Evolutionary conservation across 2,329 filamentous ascomycete species (phyloP).

Genomic region (Paraphaeosphaeria sporulosa): DNA sequence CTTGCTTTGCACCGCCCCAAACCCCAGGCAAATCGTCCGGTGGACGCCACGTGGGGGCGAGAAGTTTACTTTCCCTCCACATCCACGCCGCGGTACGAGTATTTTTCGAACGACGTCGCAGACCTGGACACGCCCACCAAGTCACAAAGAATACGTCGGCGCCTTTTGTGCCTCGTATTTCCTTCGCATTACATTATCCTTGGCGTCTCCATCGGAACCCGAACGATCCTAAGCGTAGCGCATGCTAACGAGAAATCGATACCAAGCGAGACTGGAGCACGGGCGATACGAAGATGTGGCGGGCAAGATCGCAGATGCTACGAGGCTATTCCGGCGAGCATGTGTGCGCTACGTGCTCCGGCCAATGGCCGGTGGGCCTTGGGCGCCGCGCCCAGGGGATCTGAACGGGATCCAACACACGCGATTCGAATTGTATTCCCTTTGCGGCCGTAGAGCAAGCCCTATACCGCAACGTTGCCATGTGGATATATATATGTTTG

Average conservation of each 20-base stretch:
- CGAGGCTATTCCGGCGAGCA: neutral
- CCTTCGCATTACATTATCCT: neutral
- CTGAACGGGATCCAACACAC: neutral
- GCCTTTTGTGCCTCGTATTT: neutral
- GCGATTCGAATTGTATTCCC: neutral
- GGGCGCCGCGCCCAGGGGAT: too few species aligned
- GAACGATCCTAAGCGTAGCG: neutral
- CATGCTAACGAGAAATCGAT: neutral
- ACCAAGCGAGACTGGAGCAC: neutral
- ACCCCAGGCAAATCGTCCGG: too few species aligned
- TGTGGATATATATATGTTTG: neutral
- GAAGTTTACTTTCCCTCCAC: too few species aligned
- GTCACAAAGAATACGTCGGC: too few species aligned
- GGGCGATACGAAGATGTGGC: neutral
- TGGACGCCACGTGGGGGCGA: too few species aligned
- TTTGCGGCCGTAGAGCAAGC: neutral
- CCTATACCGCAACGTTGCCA: constrained; percentile 30
- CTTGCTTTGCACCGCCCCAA: too few species aligned
- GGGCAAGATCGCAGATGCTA: neutral
- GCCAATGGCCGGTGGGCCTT: too few species aligned
- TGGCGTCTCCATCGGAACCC: neutral
- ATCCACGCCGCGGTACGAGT: too few species aligned
- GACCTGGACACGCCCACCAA: too few species aligned
- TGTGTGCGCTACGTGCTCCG: too few species aligned
- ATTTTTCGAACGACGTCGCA: too few species aligned